phyloP scores from a whole-genome alignment of 805 yeast genomes.

The Barnettozyma salicaria region DNA sequence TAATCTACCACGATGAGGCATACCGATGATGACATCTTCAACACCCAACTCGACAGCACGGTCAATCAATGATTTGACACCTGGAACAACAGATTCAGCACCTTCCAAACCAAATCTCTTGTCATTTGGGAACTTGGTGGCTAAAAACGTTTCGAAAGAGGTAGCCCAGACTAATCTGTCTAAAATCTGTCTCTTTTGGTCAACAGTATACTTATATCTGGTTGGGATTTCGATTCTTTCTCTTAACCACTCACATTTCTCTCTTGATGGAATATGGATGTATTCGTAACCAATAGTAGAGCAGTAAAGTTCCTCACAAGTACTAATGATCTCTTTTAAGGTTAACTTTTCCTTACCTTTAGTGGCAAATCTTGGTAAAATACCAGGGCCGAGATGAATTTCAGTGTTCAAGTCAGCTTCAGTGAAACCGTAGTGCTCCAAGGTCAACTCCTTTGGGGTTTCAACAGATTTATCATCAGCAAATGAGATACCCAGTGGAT shows the following conservation, averaged over 20 bases:
- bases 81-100: conserved; percentile 94
- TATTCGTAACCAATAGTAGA: conserved; percentile 88
- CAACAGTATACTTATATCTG: conserved; percentile 76
- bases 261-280: conserved; percentile 93
- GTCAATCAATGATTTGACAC: conserved; percentile 93
- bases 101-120: conserved; percentile 99
- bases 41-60: conserved; percentile 88
- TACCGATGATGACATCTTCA: conserved; percentile 95
- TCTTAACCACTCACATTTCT: conserved; percentile 97
- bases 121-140: conserved; percentile 96
- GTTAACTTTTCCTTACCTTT: conserved; percentile 55
- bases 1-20: conserved; percentile 99
- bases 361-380: conserved; percentile 82
- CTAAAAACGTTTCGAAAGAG: conserved; percentile 84
- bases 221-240: conserved; percentile 89
- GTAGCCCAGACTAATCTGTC: conserved; percentile 97
- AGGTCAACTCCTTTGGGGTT: conserved; percentile 79
- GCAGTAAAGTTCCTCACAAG: conserved; percentile 84
- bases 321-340: conserved; percentile 68
- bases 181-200: conserved; percentile 91
- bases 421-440: conserved; percentile 88
- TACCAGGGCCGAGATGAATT: conserved; percentile 95
- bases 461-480: conserved; percentile 55
- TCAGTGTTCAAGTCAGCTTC: conserved; percentile 77
- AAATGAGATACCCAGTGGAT: conserved; percentile 88